Evolutionary conservation across 2,329 filamentous ascomycete species (phyloP).

Genomic region (Diaporthe ampelina): DNA sequence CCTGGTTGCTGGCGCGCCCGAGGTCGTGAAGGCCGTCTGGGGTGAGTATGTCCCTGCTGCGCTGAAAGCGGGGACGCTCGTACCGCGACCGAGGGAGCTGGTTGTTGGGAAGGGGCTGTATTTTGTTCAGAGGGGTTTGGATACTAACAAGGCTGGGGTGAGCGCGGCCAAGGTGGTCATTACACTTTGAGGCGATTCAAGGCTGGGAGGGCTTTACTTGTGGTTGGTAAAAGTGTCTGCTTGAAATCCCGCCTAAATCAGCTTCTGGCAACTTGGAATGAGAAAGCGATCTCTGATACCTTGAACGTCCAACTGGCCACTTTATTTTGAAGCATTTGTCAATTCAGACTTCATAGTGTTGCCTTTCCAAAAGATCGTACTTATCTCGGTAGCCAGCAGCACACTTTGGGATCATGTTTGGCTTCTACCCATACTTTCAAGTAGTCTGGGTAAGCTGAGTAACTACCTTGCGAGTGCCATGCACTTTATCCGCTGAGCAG

Average conservation of each 20-base stretch:
- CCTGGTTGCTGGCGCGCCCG: slow-evolving; percentile 27
- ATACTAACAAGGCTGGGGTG: slow-evolving; percentile 49
- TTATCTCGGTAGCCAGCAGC: no score
- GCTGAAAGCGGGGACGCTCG: slow-evolving; percentile 45
- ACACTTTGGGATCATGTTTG: no score
- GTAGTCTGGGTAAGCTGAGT: no score
- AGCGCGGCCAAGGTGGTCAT: slow-evolving; percentile 57
- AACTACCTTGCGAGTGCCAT: background rate
- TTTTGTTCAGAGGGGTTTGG: slow-evolving; percentile 48
- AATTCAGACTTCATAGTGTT: no score
- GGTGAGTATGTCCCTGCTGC: slow-evolving; percentile 48
- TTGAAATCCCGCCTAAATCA: background rate
- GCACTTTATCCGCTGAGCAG: background rate
- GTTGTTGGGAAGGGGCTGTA: slow-evolving; percentile 49
- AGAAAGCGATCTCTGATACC: background rate
- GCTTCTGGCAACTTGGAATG: no score
- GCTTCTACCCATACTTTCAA: no score
- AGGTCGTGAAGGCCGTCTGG: slow-evolving; percentile 31
- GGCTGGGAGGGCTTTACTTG: background rate
- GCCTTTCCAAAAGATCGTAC: no score
- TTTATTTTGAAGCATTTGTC: background rate
- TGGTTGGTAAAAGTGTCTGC: background rate
- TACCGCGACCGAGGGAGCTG: slow-evolving; percentile 45
- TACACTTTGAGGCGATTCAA: slow-evolving; percentile 8
- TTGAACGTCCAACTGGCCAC: background rate